Conservation (phyloP, 1,284 basidiomycete genomes). For the Melanopsichium pennsylvanicum region DNA sequence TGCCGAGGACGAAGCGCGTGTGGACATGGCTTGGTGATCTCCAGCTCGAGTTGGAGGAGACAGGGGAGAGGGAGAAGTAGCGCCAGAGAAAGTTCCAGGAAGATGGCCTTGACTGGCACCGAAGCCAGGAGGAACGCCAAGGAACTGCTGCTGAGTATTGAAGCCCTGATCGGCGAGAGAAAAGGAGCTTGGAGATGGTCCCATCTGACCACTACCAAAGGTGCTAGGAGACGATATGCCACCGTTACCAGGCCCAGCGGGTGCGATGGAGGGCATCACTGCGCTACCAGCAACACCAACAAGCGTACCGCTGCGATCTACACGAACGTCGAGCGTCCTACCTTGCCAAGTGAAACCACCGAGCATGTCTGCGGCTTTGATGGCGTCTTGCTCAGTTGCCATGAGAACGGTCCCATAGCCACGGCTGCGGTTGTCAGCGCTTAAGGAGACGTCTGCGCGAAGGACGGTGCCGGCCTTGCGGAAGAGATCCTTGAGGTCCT, state of each 20-base stretch:
- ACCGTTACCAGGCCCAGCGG: background rate
- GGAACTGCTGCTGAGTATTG: slow-evolving; percentile 9
- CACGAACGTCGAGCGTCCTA: slow-evolving; percentile 58
- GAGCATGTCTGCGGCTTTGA: slow-evolving; percentile 66
- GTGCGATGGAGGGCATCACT: slow-evolving; percentile 18
- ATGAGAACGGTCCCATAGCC: slow-evolving; percentile 63
- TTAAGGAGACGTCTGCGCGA: slow-evolving; percentile 66
- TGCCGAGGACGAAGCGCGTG: slow-evolving; percentile 19
- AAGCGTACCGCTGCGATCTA: slow-evolving; percentile 55
- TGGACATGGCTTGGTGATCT: slow-evolving; percentile 4
- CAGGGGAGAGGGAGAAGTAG: slow-evolving; percentile 14
- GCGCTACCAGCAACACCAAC: slow-evolving; percentile 41
- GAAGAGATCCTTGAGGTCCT: slow-evolving; percentile 67
- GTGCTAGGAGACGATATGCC: background rate
- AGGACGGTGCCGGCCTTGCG: slow-evolving; percentile 67
- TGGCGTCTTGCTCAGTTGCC: slow-evolving; percentile 65
- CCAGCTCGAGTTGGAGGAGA: slow-evolving; percentile 7
- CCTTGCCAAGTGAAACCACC: slow-evolving; percentile 66
- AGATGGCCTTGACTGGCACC: background rate
- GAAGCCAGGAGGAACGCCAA: slow-evolving; percentile 18
- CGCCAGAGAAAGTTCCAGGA: slow-evolving; percentile 13
- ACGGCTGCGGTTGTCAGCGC: slow-evolving; percentile 60
- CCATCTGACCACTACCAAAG: slow-evolving; percentile 2
- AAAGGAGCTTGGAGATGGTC: background rate
- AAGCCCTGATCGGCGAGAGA: slow-evolving; percentile 4